phyloP scores from a whole-genome alignment of 2,329 filamentous ascomycete genomes.

The Fusarium kyushuense region DNA sequence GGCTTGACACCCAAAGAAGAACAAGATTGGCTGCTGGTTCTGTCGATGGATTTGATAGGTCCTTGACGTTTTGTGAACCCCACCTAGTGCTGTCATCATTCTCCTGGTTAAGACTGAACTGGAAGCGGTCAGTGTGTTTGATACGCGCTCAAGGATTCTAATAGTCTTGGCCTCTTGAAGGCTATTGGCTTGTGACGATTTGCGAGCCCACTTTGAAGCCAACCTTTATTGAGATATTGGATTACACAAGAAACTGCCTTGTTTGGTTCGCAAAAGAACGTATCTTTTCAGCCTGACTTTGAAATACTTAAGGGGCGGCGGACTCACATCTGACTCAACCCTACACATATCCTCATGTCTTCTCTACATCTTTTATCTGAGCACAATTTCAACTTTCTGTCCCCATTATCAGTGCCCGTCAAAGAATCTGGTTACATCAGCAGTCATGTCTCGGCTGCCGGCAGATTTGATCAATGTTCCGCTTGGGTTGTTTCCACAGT shows the following conservation, averaged over 20 bases:
- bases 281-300: too few relatives aligned
- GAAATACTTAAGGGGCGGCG: too few relatives aligned
- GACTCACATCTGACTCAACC: too few relatives aligned
- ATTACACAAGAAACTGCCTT: too few relatives aligned
- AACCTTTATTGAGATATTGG: background rate
- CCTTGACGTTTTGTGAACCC: background rate
- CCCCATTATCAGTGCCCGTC: too few relatives aligned
- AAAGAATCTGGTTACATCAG: too few relatives aligned
- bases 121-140: background rate
- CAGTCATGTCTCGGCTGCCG: background rate
- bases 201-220: background rate
- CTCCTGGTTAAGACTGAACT: background rate
- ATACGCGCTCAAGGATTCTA: fast-evolving
- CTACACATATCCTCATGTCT: too few relatives aligned
- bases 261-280: too few relatives aligned
- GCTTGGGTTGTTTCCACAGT: background rate
- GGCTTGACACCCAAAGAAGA: fast-evolving
- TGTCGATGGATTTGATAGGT: background rate
- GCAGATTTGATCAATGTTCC: background rate
- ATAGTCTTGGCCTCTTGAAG: background rate
- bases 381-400: too few relatives aligned
- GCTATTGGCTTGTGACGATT: background rate
- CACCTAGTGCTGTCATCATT: background rate
- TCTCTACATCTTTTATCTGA: too few relatives aligned
- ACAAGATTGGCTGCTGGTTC: background rate